Evolutionary conservation across 306 rosid species (phyloP).

Genomic region (Astragalus membranaceus): DNA sequence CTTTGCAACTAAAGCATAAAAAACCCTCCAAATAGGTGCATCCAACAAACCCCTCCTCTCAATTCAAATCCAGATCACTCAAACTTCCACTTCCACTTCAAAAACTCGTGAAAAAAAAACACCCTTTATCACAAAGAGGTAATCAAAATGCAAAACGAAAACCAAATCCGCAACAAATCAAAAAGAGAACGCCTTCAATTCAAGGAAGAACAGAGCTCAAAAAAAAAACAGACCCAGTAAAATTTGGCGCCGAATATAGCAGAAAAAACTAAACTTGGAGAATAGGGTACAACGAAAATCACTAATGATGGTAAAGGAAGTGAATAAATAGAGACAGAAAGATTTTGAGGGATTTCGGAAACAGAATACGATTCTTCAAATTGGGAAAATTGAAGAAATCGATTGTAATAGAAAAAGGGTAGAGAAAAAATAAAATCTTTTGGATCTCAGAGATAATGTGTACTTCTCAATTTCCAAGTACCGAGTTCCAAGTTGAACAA

Average conservation of each 20-base stretch:
- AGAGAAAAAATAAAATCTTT: slow-evolving; percentile 14
- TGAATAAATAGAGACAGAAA: background rate
- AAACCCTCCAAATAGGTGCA: slow-evolving; percentile 30
- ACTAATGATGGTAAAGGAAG: slow-evolving; percentile 22
- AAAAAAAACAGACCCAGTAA: slow-evolving; percentile 8
- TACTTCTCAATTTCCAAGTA: background rate
- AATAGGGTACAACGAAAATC: slow-evolving; percentile 40
- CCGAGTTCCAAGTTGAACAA: slow-evolving; percentile 23
- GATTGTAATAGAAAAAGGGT: slow-evolving; percentile 24
- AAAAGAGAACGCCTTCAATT: slow-evolving; percentile 9
- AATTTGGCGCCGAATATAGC: slow-evolving; percentile 15
- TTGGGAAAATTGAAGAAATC: slow-evolving; percentile 1
- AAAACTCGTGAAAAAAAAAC: background rate
- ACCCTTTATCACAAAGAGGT: slow-evolving; percentile 22
- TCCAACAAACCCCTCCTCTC: slow-evolving; percentile 35
- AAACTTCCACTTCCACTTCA: slow-evolving; percentile 23
- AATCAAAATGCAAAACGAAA: slow-evolving; percentile 17
- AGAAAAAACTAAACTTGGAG: slow-evolving; percentile 26
- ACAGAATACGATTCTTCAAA: slow-evolving; percentile 22
- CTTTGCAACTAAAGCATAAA: slow-evolving; percentile 48
- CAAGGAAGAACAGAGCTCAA: slow-evolving; percentile 7
- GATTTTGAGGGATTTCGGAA: background rate
- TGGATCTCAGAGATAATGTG: slow-evolving; percentile 37
- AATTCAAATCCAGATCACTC: slow-evolving; percentile 43
- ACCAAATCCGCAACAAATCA: background rate